Base-by-base conservation (phyloP, 148 eudicot genomes). In the Talinum fruticosum region DNA sequence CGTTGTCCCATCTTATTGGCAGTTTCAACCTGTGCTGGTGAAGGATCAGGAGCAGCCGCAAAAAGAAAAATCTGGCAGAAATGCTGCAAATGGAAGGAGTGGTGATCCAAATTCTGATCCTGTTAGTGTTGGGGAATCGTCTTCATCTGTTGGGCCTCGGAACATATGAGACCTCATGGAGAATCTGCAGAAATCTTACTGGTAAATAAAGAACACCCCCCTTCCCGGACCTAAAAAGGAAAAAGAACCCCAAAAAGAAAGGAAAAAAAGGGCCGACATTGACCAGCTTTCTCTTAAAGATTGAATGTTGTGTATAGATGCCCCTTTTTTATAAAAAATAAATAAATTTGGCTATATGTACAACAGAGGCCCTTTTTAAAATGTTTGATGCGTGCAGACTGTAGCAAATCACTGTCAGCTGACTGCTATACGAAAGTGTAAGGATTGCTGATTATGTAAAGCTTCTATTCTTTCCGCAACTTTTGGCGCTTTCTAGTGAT, bases 1-100 rank as follows among this genome's bases (percentile, higher is more conserved):
- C 33, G 24, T 32, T 73, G 65, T 68, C 28, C 67, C 16, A 1
- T 74, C 70, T 35, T 19, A n/a, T 78, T 65, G 32, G 74, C 97
- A 95, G 98, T 95, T 95, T 85, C 75, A 91, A 88, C 98, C 98
- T 35, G 87, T 92, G 59, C 32, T 90, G 88, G 92, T 95, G 76
- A 92, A 92, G 83, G 86, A 90, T 65, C 90, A 90, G 82, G 88
- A 88, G 73, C 81, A 79, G 61, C 82, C 72, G 45, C 82, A 79
- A 51, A 81, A 76, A 54, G 83, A 76, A 44, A 87, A 85, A 79
- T 69, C 77, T 23, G 80, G 80, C 21, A 80, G 80, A 74, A 78
- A 77, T 26, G 75, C 76, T 21, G 64, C 80, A 69, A 86, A 86
- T 70, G 88, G 83, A 82, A 86, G 76, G 72, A 78, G 66, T 37